phyloP scores from a whole-genome alignment of 2,329 filamentous ascomycete species.

The Cryphonectria parasitica region DNA sequence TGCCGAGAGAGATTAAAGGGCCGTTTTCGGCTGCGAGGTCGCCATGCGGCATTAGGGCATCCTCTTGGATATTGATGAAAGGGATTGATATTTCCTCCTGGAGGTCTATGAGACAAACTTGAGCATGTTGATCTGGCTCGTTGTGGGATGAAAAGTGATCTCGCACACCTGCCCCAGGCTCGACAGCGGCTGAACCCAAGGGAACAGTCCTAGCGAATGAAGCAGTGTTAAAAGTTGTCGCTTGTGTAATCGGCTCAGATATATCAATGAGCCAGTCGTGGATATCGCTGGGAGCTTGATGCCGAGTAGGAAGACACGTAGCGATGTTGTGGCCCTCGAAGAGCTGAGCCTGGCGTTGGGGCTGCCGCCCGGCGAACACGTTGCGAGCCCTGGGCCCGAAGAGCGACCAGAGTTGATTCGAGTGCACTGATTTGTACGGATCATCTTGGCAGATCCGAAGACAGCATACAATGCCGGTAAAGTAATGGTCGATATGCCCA shows the following conservation, averaged over 20 bases:
- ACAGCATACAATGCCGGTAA: slow-evolving; percentile 33
- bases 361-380: slow-evolving; percentile 25
- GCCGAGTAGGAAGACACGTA: background rate
- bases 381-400: slow-evolving; percentile 32
- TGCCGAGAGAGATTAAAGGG: background rate
- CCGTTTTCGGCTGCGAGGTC: background rate
- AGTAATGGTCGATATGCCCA: slow-evolving; percentile 8
- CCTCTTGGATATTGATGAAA: background rate
- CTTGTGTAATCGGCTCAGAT: background rate
- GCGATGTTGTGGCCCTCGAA: slow-evolving; percentile 20
- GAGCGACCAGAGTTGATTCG: slow-evolving; percentile 24
- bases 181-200: background rate
- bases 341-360: slow-evolving; percentile 25
- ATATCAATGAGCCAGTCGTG: slow-evolving; percentile 5
- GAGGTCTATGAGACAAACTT: background rate
- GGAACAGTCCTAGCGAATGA: no score
- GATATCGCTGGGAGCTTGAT: background rate
- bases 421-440: slow-evolving; percentile 5
- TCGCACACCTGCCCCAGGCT: background rate
- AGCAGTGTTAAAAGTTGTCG: background rate
- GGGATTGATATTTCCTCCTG: slow-evolving; percentile 1
- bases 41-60: background rate
- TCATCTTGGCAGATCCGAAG: slow-evolving; percentile 36
- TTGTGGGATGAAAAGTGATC: background rate
- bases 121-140: background rate